A percentile compares a stretch with the other conserved stretches of the same genome.
These are phyloP conservation scores for Baorangia bicolor DNA, from an alignment of 768 basidiomycete species.

Conservation along the genomic window DNA sequence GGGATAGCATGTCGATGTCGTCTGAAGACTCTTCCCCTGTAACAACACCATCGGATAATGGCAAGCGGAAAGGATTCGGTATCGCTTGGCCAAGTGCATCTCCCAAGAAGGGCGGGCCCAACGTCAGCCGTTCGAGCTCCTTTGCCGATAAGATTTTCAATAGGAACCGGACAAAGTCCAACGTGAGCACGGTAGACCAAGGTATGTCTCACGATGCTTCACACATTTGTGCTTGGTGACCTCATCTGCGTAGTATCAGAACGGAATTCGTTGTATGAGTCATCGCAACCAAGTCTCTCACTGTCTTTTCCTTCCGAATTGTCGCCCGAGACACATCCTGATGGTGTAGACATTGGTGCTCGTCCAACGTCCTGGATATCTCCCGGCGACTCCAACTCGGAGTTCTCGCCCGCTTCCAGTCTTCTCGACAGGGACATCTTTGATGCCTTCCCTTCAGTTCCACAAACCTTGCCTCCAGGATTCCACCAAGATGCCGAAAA, in stretches of 20 bases:
- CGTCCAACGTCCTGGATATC: slow-evolving; percentile 51
- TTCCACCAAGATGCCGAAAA: slow-evolving; percentile 17
- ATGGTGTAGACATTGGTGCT: slow-evolving; percentile 12
- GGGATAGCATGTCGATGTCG: slow-evolving; percentile 64
- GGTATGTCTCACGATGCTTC: slow-evolving; percentile 36
- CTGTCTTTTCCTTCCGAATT: slow-evolving; percentile 23
- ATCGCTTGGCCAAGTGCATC: slow-evolving; percentile 49
- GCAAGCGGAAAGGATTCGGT: slow-evolving; percentile 32
- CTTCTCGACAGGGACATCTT: slow-evolving; percentile 58
- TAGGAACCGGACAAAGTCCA: slow-evolving; percentile 53
- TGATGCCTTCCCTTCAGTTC: slow-evolving; percentile 73
- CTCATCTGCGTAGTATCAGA: slow-evolving; percentile 14
- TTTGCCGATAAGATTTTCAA: slow-evolving; percentile 63
- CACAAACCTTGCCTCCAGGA: slow-evolving; percentile 44
- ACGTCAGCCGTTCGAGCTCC: slow-evolving; percentile 48
- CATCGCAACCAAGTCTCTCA: slow-evolving; percentile 24
- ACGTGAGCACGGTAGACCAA: slow-evolving; percentile 43
- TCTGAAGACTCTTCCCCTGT: slow-evolving; percentile 66
- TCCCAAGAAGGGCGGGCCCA: slow-evolving; percentile 49
- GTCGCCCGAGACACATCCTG: slow-evolving; percentile 14
- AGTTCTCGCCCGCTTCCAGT: slow-evolving; percentile 39
- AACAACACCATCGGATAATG: slow-evolving; percentile 55
- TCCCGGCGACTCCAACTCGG: slow-evolving; percentile 38
- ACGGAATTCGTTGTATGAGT: slow-evolving; percentile 28
- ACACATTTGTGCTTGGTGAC: neutral